A percentile compares a stretch with the other conserved stretches of the same genome.
These are phyloP conservation scores for Lagerstroemia speciosa DNA, from an alignment of 345 rosid species.

Conservation along the genomic window DNA sequence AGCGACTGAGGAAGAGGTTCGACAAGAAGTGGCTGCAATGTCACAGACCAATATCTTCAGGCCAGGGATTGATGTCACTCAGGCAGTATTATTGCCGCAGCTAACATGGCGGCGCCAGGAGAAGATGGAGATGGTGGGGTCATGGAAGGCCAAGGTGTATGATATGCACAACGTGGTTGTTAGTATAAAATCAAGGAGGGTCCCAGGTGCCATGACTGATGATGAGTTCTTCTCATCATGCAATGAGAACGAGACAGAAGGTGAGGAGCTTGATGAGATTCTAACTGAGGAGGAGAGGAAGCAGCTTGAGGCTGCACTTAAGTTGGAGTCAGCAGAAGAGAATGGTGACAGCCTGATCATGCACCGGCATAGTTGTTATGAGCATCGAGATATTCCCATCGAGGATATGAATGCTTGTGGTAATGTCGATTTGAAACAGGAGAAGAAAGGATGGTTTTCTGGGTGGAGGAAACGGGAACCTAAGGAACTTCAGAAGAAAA, in stretches of 20 bases:
- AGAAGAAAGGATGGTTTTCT: constrained; percentile 96
- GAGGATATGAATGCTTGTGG: constrained; percentile 39
- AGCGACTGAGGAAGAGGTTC: constrained; percentile 77
- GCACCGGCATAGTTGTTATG: constrained; percentile 65
- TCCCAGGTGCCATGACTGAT: constrained; percentile 92
- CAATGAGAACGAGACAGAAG: constrained; percentile 68
- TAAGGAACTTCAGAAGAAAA: constrained; percentile 57
- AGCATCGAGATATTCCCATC: constrained; percentile 70
- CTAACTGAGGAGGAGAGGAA: constrained; percentile 83
- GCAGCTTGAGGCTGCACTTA: constrained; percentile 83
- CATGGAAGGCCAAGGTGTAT: constrained; percentile 91
- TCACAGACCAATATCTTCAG: constrained; percentile 83
- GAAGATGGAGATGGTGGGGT: constrained; percentile 80
- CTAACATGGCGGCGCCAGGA: constrained; percentile 91
- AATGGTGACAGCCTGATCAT: constrained; percentile 41
- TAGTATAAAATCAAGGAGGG: constrained; percentile 81
- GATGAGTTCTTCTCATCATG: constrained; percentile 74
- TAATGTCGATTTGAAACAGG: constrained; percentile 50
- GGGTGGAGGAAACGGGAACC: constrained; percentile 81
- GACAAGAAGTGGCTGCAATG: constrained; percentile 83
- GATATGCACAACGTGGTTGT: constrained; percentile 98
- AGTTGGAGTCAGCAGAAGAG: constrained; percentile 71
- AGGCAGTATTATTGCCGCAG: constrained; percentile 87
- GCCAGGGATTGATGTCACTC: constrained; percentile 92
- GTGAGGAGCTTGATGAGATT: constrained; percentile 64